phyloP scores from a whole-genome alignment of 2,329 filamentous ascomycete genomes.

The Botrytis fragariae region DNA sequence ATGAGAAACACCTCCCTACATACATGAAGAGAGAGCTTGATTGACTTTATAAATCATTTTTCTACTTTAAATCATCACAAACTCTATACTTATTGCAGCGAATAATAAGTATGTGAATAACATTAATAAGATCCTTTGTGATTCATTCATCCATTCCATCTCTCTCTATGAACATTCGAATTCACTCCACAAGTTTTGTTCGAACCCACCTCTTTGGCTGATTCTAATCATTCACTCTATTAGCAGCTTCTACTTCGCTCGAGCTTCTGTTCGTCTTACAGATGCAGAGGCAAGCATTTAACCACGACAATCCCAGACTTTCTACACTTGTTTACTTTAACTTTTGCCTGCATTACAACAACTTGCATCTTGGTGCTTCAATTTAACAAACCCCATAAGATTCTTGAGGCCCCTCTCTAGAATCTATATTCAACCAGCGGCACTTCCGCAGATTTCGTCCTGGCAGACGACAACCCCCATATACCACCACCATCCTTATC shows the following conservation, averaged over 20 bases:
- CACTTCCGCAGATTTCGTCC: conserved; percentile 59
- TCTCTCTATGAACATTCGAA: background rate
- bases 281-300: background rate
- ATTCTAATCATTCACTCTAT: conserved; percentile 1
- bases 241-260: background rate
- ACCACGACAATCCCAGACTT: background rate
- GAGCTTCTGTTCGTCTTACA: background rate
- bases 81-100: no score
- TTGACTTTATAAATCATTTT: background rate
- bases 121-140: background rate
- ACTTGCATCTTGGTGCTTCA: background rate
- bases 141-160: background rate
- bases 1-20: background rate
- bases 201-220: background rate
- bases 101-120: conserved; percentile 1
- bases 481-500: conserved; percentile 53
- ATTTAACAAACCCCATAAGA: background rate
- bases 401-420: conserved; percentile 19
- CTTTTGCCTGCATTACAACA: conserved; percentile 5
- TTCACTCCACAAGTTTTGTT: background rate
- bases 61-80: no score
- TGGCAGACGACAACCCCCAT: conserved; percentile 67
- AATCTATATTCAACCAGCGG: conserved; percentile 37
- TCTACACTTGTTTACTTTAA: background rate
- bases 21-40: background rate